Base-by-base conservation (phyloP, 2,329 filamentous ascomycete genomes). In the Colletotrichum agaves region DNA sequence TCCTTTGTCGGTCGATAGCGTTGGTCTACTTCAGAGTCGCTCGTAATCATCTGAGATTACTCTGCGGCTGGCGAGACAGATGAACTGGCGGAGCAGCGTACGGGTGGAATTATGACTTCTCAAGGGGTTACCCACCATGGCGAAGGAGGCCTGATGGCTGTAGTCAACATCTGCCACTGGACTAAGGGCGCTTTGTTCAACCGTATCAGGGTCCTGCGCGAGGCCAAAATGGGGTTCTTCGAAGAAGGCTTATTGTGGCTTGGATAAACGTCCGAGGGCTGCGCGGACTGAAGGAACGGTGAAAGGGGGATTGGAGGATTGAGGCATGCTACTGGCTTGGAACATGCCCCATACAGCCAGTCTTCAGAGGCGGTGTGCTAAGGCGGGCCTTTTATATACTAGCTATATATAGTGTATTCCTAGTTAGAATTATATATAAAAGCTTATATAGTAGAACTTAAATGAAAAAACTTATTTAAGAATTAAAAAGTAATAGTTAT, bases 101-200 rank as follows among this genome's bases (percentile, higher is more conserved):
- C 12, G 10, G 15, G n/a, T 50, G 27, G 12, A 11, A 55, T 6
- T 13, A 33, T 33, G n/a, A 39, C 31, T 50, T 37, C 41, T 31
- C 47, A 15, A 23, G 41, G 31, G n/a, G 39, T n/a, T 27, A 41
- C 47, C 33, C 17, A 37, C 15, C 23, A 23, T 21, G 23, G 23
- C 23, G 27, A 33, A 23, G 27, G 19, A 64, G 15, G 27, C 17
- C 19, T 50, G 46, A 53, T 35, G 39, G 53, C 39, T 13, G 33
- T 50, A 23, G 33, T 44, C 12, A 12, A 19, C 31, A 15, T 35
- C 11, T 39, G 27, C 17, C 17, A 50, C 33, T 23, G 41, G 61
- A 56, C 46, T 19, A 37, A 46, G n/a, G n/a, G 19, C 52, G 43
- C 52, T 57, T 39, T 33, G 43, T 21, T 57, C 19, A 41, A 58